These are phyloP conservation scores for Stereocaulon alpinum DNA, from an alignment of 495 filamentous ascomycete species.

Conservation along the genomic window DNA sequence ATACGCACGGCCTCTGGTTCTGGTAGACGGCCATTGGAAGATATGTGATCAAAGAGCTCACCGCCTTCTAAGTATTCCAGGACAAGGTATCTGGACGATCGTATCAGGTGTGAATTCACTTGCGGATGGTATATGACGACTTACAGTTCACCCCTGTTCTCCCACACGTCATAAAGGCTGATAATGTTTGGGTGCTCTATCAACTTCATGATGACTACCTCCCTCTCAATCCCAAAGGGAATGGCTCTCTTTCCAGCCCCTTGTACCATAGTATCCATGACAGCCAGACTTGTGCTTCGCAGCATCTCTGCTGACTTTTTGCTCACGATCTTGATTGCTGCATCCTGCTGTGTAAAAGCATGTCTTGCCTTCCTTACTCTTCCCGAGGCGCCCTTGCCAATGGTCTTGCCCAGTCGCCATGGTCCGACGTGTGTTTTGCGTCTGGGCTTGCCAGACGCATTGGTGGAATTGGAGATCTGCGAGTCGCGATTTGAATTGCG, in stretches of 20 bases:
- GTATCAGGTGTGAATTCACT: slow-evolving; percentile 3
- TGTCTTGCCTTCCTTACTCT: slow-evolving; percentile 76
- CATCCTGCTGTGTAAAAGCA: slow-evolving; percentile 50
- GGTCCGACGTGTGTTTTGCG: slow-evolving; percentile 76
- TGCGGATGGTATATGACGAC: slow-evolving; percentile 23
- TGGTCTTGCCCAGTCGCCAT: slow-evolving; percentile 78
- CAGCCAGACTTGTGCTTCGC: slow-evolving; percentile 65
- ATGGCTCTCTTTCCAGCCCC: slow-evolving; percentile 51
- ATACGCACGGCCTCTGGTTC: slow-evolving; percentile 74
- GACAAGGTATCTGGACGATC: slow-evolving; percentile 66
- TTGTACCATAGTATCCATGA: slow-evolving; percentile 47
- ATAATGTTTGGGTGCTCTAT: slow-evolving; percentile 91
- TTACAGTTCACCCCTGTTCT: slow-evolving; percentile 86
- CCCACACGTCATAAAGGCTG: slow-evolving; percentile 89
- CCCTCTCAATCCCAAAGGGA: slow-evolving; percentile 78
- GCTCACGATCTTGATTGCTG: slow-evolving; percentile 88
- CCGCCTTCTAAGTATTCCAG: slow-evolving; percentile 90
- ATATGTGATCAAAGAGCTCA: slow-evolving; percentile 79
- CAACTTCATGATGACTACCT: slow-evolving; percentile 92
- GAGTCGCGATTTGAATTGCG: slow-evolving; percentile 56
- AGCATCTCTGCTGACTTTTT: slow-evolving; percentile 61
- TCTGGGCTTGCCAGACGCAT: slow-evolving; percentile 46
- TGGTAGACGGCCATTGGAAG: slow-evolving; percentile 49
- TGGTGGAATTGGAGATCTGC: slow-evolving; percentile 60
- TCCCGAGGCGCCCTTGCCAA: slow-evolving; percentile 78